Percentiles rank a stretch among this genome's conserved stretches.
phyloP scores from a whole-genome alignment of 2,329 filamentous ascomycete species.

The Colletotrichum viniferum region DNA sequence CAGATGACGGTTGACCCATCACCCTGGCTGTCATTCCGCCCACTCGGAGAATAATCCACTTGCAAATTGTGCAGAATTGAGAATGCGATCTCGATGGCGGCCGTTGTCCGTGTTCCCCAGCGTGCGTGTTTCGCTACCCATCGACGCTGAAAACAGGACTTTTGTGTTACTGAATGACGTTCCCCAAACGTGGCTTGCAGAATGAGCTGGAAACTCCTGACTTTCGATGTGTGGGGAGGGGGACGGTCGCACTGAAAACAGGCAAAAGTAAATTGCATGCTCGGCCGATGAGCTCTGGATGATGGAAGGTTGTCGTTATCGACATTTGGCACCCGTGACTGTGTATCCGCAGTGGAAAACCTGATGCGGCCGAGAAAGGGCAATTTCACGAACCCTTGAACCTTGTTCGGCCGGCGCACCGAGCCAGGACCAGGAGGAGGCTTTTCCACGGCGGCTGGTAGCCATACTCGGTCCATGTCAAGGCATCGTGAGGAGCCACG shows the following conservation, averaged over 20 bases:
- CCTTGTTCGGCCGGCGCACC: neutral
- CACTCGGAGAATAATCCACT: neutral
- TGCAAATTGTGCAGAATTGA: neutral
- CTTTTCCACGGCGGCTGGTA: neutral
- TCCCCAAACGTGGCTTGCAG: neutral
- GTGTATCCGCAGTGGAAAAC: neutral
- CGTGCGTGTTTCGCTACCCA: neutral
- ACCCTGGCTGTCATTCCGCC: neutral
- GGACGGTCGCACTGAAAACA: neutral
- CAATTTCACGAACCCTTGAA: constrained; percentile 14
- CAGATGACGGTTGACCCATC: neutral
- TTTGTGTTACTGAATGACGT: neutral
- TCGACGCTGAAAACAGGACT: neutral
- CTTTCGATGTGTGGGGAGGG: neutral
- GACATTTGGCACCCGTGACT: neutral
- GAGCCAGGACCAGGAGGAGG: constrained; percentile 2
- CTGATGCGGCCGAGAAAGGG: constrained; percentile 1
- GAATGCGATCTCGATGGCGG: constrained; percentile 1
- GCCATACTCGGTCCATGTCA: neutral
- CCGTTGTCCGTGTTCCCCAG: neutral
- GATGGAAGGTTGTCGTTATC: neutral
- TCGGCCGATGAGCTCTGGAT: constrained; percentile 1
- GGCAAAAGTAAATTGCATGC: neutral
- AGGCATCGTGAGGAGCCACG: neutral
- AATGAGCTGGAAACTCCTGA: neutral